Percentiles rank a stretch among this genome's conserved stretches.
phyloP scores from a whole-genome alignment of 2,329 filamentous ascomycete species.

The Dothistroma pini region DNA sequence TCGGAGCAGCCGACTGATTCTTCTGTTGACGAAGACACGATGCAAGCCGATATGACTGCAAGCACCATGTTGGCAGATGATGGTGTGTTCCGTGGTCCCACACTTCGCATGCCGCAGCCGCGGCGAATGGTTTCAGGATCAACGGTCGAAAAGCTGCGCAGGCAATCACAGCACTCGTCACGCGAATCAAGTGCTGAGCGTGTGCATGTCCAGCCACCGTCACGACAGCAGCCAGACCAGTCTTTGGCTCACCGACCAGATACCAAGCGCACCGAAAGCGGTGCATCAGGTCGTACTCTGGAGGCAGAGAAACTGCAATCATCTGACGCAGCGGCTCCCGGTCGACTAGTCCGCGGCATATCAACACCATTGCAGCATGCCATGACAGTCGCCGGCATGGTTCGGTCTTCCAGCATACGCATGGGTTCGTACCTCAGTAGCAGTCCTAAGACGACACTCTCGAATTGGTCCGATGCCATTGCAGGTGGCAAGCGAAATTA shows the following conservation, averaged over 20 bases:
- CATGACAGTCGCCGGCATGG: constrained; percentile 21
- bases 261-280: constrained; percentile 13
- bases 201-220: constrained; percentile 29
- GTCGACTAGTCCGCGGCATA: constrained; percentile 20
- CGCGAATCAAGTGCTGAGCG: constrained; percentile 29
- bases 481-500: constrained; percentile 89
- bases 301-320: constrained; percentile 8
- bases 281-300: constrained; percentile 17
- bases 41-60: constrained; percentile 56
- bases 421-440: constrained; percentile 67
- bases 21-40: constrained; percentile 17
- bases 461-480: constrained; percentile 97
- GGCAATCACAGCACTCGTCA: constrained; percentile 38
- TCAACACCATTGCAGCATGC: constrained; percentile 22
- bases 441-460: constrained; percentile 93
- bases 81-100: constrained; percentile 81
- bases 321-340: constrained; percentile 11
- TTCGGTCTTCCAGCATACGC: constrained; percentile 64
- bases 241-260: constrained; percentile 5
- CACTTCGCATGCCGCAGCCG: constrained; percentile 45
- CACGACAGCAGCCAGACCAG: constrained; percentile 28
- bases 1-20: constrained; percentile 28
- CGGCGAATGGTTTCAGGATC: constrained; percentile 19
- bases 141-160: constrained; percentile 28
- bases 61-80: constrained; percentile 87